Percentiles rank a stretch among this genome's conserved stretches.
Evolutionary conservation across 768 basidiomycete genomes (phyloP).

Genomic region (Suillus ampliporus): DNA sequence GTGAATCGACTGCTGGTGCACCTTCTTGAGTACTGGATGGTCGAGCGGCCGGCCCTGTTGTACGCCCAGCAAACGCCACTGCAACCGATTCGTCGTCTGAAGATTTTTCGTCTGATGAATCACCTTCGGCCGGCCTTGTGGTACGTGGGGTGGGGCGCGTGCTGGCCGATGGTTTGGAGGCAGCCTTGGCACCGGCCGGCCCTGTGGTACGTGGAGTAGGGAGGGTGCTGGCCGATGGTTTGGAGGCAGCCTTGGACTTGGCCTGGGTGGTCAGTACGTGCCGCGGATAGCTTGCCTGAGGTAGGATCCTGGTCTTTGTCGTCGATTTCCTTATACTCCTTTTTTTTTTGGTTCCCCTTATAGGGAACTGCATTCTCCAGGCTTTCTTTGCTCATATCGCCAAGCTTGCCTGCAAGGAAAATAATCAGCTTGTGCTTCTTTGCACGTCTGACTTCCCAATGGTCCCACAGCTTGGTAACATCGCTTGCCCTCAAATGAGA

Average conservation of each 20-base stretch:
- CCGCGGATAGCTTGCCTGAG: too few relatives aligned
- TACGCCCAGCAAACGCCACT: neutral
- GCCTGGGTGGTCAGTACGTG: too few relatives aligned
- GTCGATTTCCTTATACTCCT: neutral
- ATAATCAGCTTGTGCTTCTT: neutral
- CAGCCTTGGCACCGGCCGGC: too few relatives aligned
- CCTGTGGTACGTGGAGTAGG: too few relatives aligned
- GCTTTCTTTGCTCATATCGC: neutral
- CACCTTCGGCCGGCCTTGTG: neutral
- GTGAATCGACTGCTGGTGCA: neutral
- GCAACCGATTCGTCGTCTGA: neutral
- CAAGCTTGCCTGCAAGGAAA: neutral
- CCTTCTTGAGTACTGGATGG: neutral
- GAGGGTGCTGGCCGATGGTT: too few relatives aligned
- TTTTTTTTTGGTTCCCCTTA: neutral
- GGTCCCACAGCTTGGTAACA: neutral
- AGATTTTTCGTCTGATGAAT: too few relatives aligned
- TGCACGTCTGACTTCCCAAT: neutral
- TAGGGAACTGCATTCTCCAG: neutral
- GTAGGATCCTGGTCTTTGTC: neutral
- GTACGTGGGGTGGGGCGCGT: neutral
- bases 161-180: neutral
- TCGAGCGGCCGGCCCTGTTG: neutral
- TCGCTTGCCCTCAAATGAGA: neutral
- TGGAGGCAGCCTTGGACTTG: too few relatives aligned